Base-by-base conservation (phyloP, 495 filamentous ascomycete species). In the Daldinia loculata region DNA sequence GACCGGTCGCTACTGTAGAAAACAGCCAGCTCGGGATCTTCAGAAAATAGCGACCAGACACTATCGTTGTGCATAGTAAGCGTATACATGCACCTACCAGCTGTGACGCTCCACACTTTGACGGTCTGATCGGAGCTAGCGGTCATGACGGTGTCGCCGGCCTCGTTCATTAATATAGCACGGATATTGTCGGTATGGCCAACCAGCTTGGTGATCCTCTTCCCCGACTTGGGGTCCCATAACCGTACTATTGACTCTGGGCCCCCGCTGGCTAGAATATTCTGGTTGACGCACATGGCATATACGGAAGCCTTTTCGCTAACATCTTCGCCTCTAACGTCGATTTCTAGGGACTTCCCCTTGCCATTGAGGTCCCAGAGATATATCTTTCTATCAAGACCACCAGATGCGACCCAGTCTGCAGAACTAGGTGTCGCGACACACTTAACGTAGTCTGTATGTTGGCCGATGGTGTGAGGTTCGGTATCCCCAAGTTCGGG, bases 1-100 rank as follows among this genome's bases (percentile, higher is more conserved):
- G 92, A 93, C 22, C 94, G 87, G 78, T 99, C 95, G 73, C 91
- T 92, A 34, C 94, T 98, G 80, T 98, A 97, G 77, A 98, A 97
- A 12, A 97, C 87, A 4, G 90, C 90, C 3, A 99, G 86, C 51
- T 90, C 83, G 7, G 94, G 94, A 72, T 97, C 88, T 57, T 95
- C 89, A 0, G 95, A 97, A 75, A 91, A 96, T 19, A 99, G 85
- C 29, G 93, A 95, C 95, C 95, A 99, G 19, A 99, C 95, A 76
- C 94, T 97, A 74, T 96, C 93, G 77, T 95, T 97, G 77, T 99
- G 95, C 95, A 98, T 98, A 15, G 94, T 97, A 60, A 99, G 84
- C 4, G 96, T 99, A 80, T 98, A 92, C 90, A 98, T 92, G 84
- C 95, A 98, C 66, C 95, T 86, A 38, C 95, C 95, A 11, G 93